Base-by-base conservation (phyloP, 495 filamentous ascomycete genomes). In the Ramalina intermedia region DNA sequence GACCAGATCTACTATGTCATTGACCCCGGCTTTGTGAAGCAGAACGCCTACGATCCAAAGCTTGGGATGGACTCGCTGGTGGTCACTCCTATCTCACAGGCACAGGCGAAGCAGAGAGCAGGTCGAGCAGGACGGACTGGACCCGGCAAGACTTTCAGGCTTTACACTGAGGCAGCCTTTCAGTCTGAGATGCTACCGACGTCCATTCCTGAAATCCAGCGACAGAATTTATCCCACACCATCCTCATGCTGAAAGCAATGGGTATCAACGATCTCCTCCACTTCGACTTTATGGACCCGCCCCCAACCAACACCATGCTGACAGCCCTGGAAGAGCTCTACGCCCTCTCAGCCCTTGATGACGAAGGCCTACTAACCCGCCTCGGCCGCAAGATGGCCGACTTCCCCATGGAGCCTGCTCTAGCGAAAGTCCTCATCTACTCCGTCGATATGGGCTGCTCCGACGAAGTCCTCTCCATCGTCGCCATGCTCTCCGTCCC, bases 171-270 rank as follows among this genome's bases (percentile, higher is more conserved):
- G 65, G 80, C 84, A 20, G 93, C 93, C 0, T 99, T 86, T 63
- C 86, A 96, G 55, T 90, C 82, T 5, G 91, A 99, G 66, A 96
- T 99, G 90, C 69, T 96, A 37, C 93, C 91, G 1, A 94, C 87
- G 0, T 85, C 87, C 0, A 88, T 96, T 47, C 91, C 91, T 9
- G 93, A 96, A 58, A 99, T 99, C 43, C 91, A 99, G 58, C 77
- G 91, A 7, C 88, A 95, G 61, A 96, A 96, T 57, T 65, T 99
- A n/a, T 82, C 85, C 0, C 76, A 82, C 48, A 96, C 91, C 2
- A 96, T 99, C 64, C 78, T 99, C 24, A 94, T 96, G 88, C 74
- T 99, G 27, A 99, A 99, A 63, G 91, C 91, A 1, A 96, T 96
- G 90, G 91, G 91, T 3, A 96, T 99, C 61, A 96, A 96, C 56